phyloP scores from a whole-genome alignment of 306 rosid genomes.

The Herpetospermum pedunculosum region DNA sequence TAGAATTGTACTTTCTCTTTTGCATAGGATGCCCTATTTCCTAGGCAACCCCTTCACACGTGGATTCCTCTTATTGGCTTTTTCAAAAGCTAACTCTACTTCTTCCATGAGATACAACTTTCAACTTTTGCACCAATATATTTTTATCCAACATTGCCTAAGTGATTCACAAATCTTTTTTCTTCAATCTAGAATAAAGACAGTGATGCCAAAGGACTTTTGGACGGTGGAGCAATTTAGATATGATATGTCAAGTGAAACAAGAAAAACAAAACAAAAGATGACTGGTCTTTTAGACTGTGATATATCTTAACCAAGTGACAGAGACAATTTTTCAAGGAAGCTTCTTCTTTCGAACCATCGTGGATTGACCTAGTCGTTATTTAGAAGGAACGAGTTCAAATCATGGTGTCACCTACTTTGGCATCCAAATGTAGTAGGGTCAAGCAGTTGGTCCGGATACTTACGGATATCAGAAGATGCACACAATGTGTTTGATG shows the following conservation, averaged over 20 bases:
- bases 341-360: no score
- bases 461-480: no score
- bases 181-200: neutral
- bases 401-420: no score
- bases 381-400: no score
- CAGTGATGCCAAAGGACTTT: neutral
- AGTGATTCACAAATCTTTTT: neutral
- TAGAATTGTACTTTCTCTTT: neutral
- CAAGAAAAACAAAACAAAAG: neutral
- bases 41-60: neutral
- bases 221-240: neutral
- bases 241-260: neutral
- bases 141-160: neutral
- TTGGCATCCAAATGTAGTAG: no score
- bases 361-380: no score
- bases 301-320: conserved; percentile 1
- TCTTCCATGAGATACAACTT: neutral
- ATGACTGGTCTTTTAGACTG: neutral
- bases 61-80: neutral
- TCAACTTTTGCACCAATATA: neutral
- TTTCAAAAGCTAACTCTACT: neutral
- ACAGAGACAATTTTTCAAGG: neutral
- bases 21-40: conserved; percentile 9
- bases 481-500: neutral
- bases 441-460: no score